These are phyloP conservation scores for Acephala macrosclerotiorum DNA, from an alignment of 2,329 filamentous ascomycete genomes.

Conservation along the genomic window DNA sequence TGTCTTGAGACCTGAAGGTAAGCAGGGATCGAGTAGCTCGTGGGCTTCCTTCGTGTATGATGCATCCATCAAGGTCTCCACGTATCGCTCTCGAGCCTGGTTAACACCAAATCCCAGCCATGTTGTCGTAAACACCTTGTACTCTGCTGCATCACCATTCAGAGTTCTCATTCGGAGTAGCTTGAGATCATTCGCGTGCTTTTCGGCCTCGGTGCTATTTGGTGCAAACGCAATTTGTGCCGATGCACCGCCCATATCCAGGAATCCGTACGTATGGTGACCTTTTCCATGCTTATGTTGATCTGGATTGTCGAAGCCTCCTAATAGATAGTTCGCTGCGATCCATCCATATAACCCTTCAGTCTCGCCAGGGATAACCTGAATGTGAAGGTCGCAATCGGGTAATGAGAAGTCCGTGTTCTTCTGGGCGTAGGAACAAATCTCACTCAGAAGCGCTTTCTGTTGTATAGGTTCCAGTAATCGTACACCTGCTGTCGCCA, in stretches of 20 bases:
- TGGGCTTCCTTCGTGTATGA: conserved; percentile 62
- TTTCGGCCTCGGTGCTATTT: conserved; percentile 87
- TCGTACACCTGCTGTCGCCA: conserved; percentile 95
- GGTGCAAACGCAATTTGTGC: conserved; percentile 98
- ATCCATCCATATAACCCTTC: conserved; percentile 98
- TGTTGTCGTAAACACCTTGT: conserved; percentile 92
- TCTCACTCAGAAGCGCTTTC: conserved; percentile 73
- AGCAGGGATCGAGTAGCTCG: conserved; percentile 89
- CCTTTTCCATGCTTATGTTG: conserved; percentile 82
- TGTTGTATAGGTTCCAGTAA: conserved; percentile 79
- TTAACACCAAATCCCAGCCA: conserved; percentile 99
- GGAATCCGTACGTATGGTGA: conserved; percentile 94
- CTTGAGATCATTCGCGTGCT: conserved; percentile 89
- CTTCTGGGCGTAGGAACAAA: conserved; percentile 81
- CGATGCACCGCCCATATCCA: conserved; percentile 98
- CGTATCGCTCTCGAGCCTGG: conserved; percentile 84
- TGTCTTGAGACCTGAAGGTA: conserved; percentile 79
- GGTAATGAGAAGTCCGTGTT: conserved; percentile 84
- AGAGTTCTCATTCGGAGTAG: conserved; percentile 84
- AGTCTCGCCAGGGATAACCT: conserved; percentile 94
- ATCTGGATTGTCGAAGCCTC: conserved; percentile 82
- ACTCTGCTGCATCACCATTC: conserved; percentile 78
- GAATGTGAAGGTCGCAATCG: conserved; percentile 89
- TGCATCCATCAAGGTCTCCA: conserved; percentile 76
- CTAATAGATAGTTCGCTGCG: conserved; percentile 92